Evolutionary conservation across 768 basidiomycete genomes (phyloP), one percentile per base, ranked within the genome.

Genomic region (Lyophyllum semitale): DNA sequence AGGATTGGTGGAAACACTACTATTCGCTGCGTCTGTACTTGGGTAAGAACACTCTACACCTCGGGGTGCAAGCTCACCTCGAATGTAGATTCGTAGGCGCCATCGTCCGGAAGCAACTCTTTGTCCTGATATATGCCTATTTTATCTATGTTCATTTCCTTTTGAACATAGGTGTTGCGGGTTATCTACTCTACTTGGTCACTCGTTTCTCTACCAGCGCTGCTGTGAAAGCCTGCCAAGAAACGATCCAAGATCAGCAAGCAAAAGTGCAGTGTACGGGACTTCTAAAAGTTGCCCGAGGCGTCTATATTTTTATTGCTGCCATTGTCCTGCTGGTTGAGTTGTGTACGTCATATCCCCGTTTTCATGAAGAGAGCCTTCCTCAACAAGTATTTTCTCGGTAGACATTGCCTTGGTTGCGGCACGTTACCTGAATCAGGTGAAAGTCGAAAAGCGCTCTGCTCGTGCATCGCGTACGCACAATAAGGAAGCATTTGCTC

Each of bases 101-200:
- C 0, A 73, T 87, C 51, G 80, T 82, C 37, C 80, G 81, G 63
- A 87, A 87, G 62, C 84, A 84, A 68, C 62, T 73, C 2, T 84
- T 89, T 61, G 75, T 84, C 46, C 77, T 76, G 62, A 74, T 77
- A 45, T 86, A 85, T 61, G 71, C 80, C 9, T 80, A 81, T 65
- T 79, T 81, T 66, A 70, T 84, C 64, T 82, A 83, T 71, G 58
- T 77, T 59, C 83, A 87, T 69, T 78, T 85, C 64, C 37, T 82
- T 59, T 54, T 84, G 73, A 84, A 83, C 64, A 54, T 85, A 65
- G 73, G 69, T 26, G 75, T 81, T 56, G 81, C 80, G 37, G 66
- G 65, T 51, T 86, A 80, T 68, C 73, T 85, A 60, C 71, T 85
- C 35, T 78, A 72, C 59, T 66, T 76, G 52, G 71, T 87, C 46